Base-by-base conservation (phyloP, 73 alveolate species). In the Breviolum minutum region DNA sequence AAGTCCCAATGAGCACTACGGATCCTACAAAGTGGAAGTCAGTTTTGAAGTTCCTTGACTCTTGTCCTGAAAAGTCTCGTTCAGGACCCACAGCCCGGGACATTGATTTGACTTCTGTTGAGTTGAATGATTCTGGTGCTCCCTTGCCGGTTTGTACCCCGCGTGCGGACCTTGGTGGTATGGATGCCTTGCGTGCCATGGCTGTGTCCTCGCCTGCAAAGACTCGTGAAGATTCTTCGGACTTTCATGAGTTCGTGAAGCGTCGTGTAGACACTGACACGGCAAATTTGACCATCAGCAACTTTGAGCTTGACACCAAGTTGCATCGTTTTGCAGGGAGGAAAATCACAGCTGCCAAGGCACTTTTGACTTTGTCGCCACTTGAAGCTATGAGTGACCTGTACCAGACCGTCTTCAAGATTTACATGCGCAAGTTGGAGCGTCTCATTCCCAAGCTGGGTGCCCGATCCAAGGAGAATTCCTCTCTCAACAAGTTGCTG, bases 351-450 rank as follows among this genome's bases (percentile, higher is more conserved):
- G 86, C 86, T 8, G 9, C 86, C 62, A 77, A 77, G 86, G 86
- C 86, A 27, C 63, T 77, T 8, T 8, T 17, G 86, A 16, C 27
- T 9, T 20, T 77, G 22, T 8, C 27, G 63, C 86, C 86, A 27
- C 63, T 77, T 8, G 86, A 77, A 20, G 86, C 86, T 63, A 77
- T 77, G 86, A 77, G 86, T 20, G 86, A 77, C 63, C 63, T 77
- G 16, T 77, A 77, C 86, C 86, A 77, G 86, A 77, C 63, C 22
- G 63, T 77, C 9, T 77, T 17, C 86, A 61, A 77, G 86, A 77
- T 77, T 63, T 77, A 77, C 86, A 61, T 77, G 27, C 86, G 63
- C 86, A 77, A 27, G 63, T 77, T 77, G 86, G 63, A 77, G 29
- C 8, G 20, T 16, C 24, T 77, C 86, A 27, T 30, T 26, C 63